Evolutionary conservation across 495 filamentous ascomycete genomes (phyloP).

Genomic region (Melanomma pulvis-pyrius): DNA sequence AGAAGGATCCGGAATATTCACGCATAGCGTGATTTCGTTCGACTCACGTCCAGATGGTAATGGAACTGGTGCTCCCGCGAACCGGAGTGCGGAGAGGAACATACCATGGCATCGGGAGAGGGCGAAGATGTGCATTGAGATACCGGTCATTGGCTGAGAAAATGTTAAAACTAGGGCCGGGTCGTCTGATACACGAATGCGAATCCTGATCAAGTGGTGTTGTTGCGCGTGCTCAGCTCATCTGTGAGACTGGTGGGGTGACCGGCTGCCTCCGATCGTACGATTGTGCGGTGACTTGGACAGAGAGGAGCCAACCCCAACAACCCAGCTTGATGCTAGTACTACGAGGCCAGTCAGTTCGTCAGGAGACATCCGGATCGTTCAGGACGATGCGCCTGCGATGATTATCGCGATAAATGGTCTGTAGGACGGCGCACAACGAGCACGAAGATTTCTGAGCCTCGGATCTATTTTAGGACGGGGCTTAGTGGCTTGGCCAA

Average conservation of each 20-base stretch:
- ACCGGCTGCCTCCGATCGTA: conserved; percentile 7
- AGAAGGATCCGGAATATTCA: conserved; percentile 1
- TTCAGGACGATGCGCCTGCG: background rate
- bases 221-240: conserved; percentile 5
- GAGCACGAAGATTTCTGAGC: background rate
- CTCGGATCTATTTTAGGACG: background rate
- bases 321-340: background rate
- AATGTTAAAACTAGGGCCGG: background rate
- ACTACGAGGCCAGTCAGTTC: background rate
- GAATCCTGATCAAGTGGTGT: background rate
- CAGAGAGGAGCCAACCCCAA: background rate
- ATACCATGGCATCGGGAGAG: conserved; percentile 7
- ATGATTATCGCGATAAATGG: background rate
- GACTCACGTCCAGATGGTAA: background rate
- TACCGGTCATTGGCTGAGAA: background rate
- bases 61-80: background rate
- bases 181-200: conserved; percentile 8
- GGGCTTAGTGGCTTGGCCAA: background rate
- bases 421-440: background rate
- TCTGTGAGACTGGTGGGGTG: conserved; percentile 16
- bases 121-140: background rate
- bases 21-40: conserved; percentile 18
- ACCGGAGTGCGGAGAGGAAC: background rate
- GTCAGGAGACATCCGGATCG: background rate
- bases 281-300: background rate